phyloP scores from a whole-genome alignment of 306 rosid genomes.

The Ceratonia siliqua region DNA sequence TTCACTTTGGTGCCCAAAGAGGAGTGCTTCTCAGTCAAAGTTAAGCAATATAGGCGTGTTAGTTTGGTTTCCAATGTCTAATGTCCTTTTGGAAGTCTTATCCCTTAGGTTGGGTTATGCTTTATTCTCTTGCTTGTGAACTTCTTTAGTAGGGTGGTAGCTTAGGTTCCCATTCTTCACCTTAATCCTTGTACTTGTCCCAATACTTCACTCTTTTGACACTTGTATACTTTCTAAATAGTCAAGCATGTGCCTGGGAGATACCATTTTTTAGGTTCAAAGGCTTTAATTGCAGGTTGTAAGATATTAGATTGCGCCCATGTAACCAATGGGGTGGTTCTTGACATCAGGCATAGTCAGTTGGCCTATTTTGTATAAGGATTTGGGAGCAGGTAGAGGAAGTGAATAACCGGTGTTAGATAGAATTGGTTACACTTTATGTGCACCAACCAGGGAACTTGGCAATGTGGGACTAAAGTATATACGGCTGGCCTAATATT shows the following conservation, averaged over 20 bases:
- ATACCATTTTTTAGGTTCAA: constrained; percentile 1
- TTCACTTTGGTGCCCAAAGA: constrained; percentile 3
- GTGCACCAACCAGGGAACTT: no score
- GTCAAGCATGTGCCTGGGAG: neutral
- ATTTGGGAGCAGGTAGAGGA: neutral
- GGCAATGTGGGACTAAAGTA: no score
- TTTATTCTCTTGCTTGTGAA: neutral
- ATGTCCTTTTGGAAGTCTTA: neutral
- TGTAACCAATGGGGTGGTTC: neutral
- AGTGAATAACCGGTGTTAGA: neutral
- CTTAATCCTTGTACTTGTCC: no score
- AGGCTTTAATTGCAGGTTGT: constrained; percentile 4
- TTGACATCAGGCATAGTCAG: neutral
- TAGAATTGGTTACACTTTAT: no score
- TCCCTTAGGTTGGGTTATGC: neutral
- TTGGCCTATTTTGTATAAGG: neutral
- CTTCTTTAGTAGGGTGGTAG: no score
- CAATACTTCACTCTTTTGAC: no score
- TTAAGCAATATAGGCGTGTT: neutral
- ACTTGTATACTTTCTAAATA: no score
- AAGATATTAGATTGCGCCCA: neutral
- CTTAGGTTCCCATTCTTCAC: no score
- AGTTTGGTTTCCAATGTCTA: neutral
- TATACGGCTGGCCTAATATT: no score
- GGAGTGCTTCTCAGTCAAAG: neutral